Conservation (phyloP, 1,284 basidiomycete genomes). For the Melampsora larici-populina region DNA sequence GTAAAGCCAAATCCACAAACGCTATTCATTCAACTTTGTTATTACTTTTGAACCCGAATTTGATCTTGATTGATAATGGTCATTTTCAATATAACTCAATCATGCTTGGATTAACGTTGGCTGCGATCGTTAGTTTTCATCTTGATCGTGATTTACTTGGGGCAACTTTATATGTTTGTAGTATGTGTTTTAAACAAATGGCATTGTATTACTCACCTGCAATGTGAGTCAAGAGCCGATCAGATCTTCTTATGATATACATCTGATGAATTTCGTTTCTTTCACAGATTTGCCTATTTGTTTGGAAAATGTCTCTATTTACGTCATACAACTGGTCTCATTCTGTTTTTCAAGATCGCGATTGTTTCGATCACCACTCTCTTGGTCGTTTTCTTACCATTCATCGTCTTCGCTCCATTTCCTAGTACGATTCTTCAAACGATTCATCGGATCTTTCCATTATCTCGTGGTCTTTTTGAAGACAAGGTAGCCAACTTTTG, state of each 20-base stretch:
- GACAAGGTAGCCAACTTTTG: conserved; percentile 96
- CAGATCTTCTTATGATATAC: neutral
- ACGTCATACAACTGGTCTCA: conserved; percentile 62
- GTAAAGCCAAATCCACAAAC: neutral
- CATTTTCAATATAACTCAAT: conserved; percentile 88
- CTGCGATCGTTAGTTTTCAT: conserved; percentile 68
- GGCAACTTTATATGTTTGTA: conserved; percentile 74
- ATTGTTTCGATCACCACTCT: conserved; percentile 60
- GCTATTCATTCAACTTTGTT: conserved; percentile 12
- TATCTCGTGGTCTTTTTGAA: conserved; percentile 83
- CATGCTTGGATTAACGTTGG: conserved; percentile 76
- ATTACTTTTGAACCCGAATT: conserved; percentile 59
- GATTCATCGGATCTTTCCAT: conserved; percentile 79
- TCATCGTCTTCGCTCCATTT: conserved; percentile 64
- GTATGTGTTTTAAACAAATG: conserved; percentile 92
- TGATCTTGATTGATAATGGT: conserved; percentile 81
- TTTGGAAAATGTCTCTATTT: conserved; percentile 75
- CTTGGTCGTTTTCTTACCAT: conserved; percentile 68
- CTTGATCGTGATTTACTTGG: conserved; percentile 68
- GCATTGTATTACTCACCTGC: conserved; percentile 88
- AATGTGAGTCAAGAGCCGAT: conserved; percentile 54
- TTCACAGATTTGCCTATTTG: conserved; percentile 65
- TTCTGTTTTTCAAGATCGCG: conserved; percentile 68
- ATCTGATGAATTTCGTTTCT: neutral
- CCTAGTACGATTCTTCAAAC: conserved; percentile 61